Evolutionary conservation across 2,329 filamentous ascomycete species (phyloP).

Genomic region (Apiospora phragmitis): DNA sequence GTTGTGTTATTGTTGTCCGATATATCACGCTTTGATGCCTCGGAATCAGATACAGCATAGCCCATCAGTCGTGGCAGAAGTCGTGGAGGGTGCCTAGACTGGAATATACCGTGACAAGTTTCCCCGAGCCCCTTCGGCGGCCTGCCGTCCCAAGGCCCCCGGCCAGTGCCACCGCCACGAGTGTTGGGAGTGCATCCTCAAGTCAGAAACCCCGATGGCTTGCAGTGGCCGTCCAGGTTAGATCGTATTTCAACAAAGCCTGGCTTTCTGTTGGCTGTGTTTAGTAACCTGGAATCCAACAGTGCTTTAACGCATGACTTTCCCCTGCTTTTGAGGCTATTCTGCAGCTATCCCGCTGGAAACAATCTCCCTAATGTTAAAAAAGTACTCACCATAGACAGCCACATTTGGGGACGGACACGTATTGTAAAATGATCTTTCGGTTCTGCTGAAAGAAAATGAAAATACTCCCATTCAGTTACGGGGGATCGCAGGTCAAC

Average conservation of each 20-base stretch:
- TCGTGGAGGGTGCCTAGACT: not conserved
- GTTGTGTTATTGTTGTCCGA: not conserved
- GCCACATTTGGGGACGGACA: not conserved
- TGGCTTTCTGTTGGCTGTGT: not conserved
- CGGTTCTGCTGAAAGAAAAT: not conserved
- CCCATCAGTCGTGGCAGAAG: not conserved
- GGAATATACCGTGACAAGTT: not conserved
- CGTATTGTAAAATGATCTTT: not conserved
- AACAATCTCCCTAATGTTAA: not conserved
- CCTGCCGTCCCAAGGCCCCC: not conserved
- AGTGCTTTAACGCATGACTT: not conserved
- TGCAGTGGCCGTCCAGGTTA: not conserved
- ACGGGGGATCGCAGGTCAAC: slow-evolving; percentile 4
- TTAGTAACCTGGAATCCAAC: not conserved
- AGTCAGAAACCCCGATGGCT: not conserved
- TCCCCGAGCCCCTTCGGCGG: not conserved
- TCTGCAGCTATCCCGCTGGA: not conserved
- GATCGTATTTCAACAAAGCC: not conserved
- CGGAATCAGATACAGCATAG: not conserved
- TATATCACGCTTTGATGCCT: not conserved
- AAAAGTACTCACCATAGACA: not conserved
- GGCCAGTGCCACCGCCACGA: slow-evolving; percentile 1
- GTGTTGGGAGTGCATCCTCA: not conserved
- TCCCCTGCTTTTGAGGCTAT: not conserved
- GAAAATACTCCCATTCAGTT: not conserved